Base-by-base conservation (phyloP, 208 protist genomes). In the Tritrichomonas musculus region DNA sequence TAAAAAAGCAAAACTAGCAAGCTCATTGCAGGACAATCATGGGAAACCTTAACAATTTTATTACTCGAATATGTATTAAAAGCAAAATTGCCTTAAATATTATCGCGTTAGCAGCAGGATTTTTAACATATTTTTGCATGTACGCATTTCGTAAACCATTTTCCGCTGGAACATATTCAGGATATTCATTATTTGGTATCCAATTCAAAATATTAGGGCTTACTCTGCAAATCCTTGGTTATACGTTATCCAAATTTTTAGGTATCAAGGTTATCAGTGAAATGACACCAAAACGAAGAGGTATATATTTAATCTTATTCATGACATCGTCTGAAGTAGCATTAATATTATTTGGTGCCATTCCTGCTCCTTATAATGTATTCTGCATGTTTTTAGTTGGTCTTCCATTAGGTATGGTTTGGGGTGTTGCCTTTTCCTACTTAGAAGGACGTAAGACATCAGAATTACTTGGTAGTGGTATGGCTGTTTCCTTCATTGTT, bases 391-490 rank as follows among this genome's bases (percentile, higher is more conserved):
- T 82, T 53, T 17, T 82, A 20, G 50, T 53, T 53, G 73, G 73
- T 47, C 39, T 82, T n/a, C 73, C 73, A 82, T 25, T 82, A 33
- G 73, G 73, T 50, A 11, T 50, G 5, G 25, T 82, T 36, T 82
- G 73, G 73, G 73, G 73, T 9, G 0, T 82, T 50, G 33, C 41
- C 39, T 82, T 82, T 44, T 82, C 73, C 9, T 82, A 82, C 25
- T n/a, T 82, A n/a, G 73, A 82, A 82, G 73, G 73, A 36, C 73
- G 73, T 30, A 49, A 30, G 5, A 50, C 73, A 82, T 82, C 73
- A 50, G 73, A 50, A 44, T 22, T 82, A 0, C n/a, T 82, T 22
- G 73, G 73, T n/a, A 22, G n/a, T n/a, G 73, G 73, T 11, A 82
- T 82, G 73, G 17, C 39, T 44, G 22, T 82, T n/a, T 50, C 41